Evolutionary conservation across 164 flowering plant species (phyloP).

Genomic region (Tetracentron sinense): DNA sequence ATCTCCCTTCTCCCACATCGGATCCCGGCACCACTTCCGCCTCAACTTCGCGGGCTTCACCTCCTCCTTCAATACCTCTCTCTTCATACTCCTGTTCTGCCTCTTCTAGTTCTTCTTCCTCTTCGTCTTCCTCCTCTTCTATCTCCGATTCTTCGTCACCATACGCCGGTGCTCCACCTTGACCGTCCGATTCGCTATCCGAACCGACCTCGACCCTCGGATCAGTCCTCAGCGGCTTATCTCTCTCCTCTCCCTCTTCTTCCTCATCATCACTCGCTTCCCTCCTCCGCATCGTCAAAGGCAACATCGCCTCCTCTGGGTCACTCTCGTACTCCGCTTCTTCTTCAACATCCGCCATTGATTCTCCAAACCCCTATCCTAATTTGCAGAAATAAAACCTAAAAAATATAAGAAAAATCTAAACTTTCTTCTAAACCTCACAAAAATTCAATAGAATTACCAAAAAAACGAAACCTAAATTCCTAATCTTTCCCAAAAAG

Average conservation of each 20-base stretch:
- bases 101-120: conserved; percentile 14
- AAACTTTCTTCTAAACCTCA: conserved; percentile 3
- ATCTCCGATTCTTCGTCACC: conserved; percentile 52
- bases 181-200: conserved; percentile 72
- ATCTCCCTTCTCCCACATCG: conserved; percentile 17
- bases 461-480: neutral
- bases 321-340: conserved; percentile 88
- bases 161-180: conserved; percentile 71
- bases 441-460: neutral
- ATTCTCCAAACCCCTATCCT: neutral
- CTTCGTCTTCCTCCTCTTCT: conserved; percentile 32
- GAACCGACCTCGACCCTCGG: conserved; percentile 45
- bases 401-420: conserved; percentile 2
- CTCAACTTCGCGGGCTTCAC: conserved; percentile 20
- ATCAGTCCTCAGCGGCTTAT: conserved; percentile 20
- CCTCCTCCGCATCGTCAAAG: conserved; percentile 76
- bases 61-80: conserved; percentile 8
- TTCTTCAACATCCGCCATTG: conserved; percentile 27
- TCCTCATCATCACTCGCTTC: conserved; percentile 95
- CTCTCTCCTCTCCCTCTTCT: conserved; percentile 34
- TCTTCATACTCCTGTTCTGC: conserved; percentile 26
- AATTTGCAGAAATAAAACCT: neutral
- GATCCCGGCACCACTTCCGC: conserved; percentile 19
- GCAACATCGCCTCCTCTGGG: conserved; percentile 74
- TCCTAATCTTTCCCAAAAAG: neutral